Percentiles rank a stretch among this genome's conserved stretches.
phyloP scores from a whole-genome alignment of 805 yeast genomes.

The Kregervanrija pseudodelftensis region DNA sequence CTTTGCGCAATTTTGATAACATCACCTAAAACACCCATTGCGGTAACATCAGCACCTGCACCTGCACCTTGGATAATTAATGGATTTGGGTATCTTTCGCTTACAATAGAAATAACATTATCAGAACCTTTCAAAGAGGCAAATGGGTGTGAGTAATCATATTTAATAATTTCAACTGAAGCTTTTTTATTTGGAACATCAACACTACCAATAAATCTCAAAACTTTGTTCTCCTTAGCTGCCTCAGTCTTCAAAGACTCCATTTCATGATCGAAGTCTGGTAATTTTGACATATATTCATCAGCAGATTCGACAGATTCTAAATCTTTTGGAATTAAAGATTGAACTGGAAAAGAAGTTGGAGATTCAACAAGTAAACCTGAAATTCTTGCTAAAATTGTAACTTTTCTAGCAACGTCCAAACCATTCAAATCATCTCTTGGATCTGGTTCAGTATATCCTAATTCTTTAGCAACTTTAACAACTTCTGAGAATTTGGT shows the following conservation, averaged over 20 bases:
- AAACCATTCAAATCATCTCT: conserved; percentile 97
- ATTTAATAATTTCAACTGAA: conserved; percentile 83
- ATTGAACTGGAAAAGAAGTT: conserved; percentile 87
- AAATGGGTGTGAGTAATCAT: conserved; percentile 86
- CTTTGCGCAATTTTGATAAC: conserved; percentile 88
- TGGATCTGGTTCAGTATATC: conserved; percentile 99
- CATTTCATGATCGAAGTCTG: conserved; percentile 75
- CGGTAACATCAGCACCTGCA: conserved; percentile 66
- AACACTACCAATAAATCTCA: conserved; percentile 89
- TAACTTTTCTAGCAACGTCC: conserved; percentile 97
- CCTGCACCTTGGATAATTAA: conserved; percentile 98
- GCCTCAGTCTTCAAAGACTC: conserved; percentile 76
- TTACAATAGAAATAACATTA: conserved; percentile 85
- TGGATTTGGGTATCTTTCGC: conserved; percentile 90
- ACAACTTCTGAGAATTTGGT: conserved; percentile 88
- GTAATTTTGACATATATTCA: conserved; percentile 76
- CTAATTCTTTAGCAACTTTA: conserved; percentile 77
- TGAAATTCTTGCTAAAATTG: conserved; percentile 88
- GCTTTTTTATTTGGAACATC: conserved; percentile 65
- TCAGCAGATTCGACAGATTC: conserved; percentile 65
- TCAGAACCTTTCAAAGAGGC: conserved; percentile 95
- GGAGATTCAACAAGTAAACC: conserved; percentile 84
- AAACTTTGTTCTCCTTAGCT: conserved; percentile 72
- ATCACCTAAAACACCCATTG: conserved; percentile 87
- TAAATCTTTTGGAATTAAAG: conserved; percentile 82